Conservation (phyloP, 768 basidiomycete species). For the Suillus weaverae region DNA sequence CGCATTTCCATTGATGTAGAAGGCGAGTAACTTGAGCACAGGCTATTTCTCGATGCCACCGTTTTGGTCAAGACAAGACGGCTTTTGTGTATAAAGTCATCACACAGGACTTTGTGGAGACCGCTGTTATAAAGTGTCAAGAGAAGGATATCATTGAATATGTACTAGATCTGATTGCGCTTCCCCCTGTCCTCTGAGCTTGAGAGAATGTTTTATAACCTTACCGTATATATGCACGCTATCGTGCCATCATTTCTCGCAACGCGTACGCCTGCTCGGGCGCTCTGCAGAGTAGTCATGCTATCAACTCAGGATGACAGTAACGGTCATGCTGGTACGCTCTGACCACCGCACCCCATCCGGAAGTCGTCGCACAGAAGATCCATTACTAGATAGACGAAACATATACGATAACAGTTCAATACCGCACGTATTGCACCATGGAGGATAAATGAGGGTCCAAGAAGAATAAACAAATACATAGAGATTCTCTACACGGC, state of each 20-base stretch:
- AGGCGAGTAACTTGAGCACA: neutral
- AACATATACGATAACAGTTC: neutral
- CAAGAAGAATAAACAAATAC: neutral
- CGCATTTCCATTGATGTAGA: neutral
- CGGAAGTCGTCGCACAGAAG: neutral
- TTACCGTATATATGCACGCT: neutral
- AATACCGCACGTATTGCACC: neutral
- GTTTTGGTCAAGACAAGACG: constrained; percentile 1
- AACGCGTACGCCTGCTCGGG: neutral
- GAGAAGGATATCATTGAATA: neutral
- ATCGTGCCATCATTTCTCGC: neutral
- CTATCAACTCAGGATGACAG: neutral
- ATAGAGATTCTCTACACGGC: constrained; percentile 5
- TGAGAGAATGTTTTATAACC: neutral
- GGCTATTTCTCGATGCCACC: neutral
- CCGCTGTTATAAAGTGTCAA: neutral
- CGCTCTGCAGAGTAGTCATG: neutral
- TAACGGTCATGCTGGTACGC: neutral
- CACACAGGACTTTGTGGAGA: neutral
- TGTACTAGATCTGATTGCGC: neutral
- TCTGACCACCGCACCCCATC: neutral
- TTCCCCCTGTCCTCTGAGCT: neutral
- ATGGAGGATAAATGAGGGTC: neutral
- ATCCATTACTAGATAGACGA: neutral
- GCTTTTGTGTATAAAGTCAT: neutral